Percentiles rank a stretch among this genome's conserved stretches.
Conservation (phyloP, 1,284 basidiomycete species). For the Boletus subluridellus region DNA sequence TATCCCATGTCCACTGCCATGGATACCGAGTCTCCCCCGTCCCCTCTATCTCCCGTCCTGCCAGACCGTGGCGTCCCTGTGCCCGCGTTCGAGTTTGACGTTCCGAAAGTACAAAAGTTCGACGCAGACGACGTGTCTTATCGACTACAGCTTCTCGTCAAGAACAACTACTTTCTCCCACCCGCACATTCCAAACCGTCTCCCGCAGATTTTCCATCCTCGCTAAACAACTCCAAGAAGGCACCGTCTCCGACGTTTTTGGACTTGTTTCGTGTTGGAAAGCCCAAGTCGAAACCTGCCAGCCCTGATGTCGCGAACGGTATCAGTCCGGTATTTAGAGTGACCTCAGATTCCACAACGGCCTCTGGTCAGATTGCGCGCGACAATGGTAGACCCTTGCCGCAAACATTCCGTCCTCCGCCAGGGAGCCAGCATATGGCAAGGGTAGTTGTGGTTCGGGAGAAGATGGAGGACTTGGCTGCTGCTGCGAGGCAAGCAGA, state of each 20-base stretch:
- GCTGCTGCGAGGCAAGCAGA: slow-evolving; percentile 69
- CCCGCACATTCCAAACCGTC: slow-evolving; percentile 78
- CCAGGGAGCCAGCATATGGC: slow-evolving; percentile 39
- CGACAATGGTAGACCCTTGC: slow-evolving; percentile 41
- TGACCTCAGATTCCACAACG: slow-evolving; percentile 60
- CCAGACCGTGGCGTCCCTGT: slow-evolving; percentile 44
- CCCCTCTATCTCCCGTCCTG: slow-evolving; percentile 51
- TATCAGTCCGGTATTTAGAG: slow-evolving; percentile 50
- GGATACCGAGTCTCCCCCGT: slow-evolving; percentile 55
- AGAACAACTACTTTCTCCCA: slow-evolving; percentile 80
- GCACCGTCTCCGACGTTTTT: slow-evolving; percentile 56
- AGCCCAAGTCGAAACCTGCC: slow-evolving; percentile 58
- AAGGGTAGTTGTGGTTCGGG: slow-evolving; percentile 75
- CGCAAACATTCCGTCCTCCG: slow-evolving; percentile 39
- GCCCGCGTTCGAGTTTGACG: slow-evolving; percentile 48
- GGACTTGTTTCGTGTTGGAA: slow-evolving; percentile 64
- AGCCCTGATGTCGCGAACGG: slow-evolving; percentile 48
- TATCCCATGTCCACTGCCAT: slow-evolving; percentile 66
- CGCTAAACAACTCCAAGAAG: slow-evolving; percentile 41
- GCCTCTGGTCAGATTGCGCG: slow-evolving; percentile 39
- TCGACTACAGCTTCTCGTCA: slow-evolving; percentile 72
- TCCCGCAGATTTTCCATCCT: slow-evolving; percentile 52
- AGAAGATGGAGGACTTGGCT: slow-evolving; percentile 67
- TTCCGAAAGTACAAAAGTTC: slow-evolving; percentile 48
- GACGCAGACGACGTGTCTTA: slow-evolving; percentile 78